A percentile compares a stretch with the other conserved stretches of the same genome.
Evolutionary conservation across 2,329 filamentous ascomycete genomes (phyloP).

Genomic region (Zelopaecilomyces penicillatus): DNA sequence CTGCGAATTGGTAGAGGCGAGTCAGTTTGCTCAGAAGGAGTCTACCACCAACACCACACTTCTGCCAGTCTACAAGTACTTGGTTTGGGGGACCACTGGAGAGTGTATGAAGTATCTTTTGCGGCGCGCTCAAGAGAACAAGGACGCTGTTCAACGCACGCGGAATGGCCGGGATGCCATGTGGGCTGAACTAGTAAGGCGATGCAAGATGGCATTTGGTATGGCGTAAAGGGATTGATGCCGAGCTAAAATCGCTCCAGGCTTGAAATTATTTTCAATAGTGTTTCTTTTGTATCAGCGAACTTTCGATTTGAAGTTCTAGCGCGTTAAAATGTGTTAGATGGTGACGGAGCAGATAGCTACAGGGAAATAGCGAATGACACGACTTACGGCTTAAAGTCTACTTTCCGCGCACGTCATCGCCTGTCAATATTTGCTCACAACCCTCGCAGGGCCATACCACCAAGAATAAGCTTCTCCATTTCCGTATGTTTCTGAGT

Average conservation of each 20-base stretch:
- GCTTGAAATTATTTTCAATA: neutral
- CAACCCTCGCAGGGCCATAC: slow-evolving; percentile 56
- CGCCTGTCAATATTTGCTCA: slow-evolving; percentile 7
- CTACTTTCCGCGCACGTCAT: neutral
- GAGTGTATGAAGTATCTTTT: slow-evolving; percentile 84
- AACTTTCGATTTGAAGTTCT: neutral
- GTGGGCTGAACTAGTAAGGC: slow-evolving; percentile 50
- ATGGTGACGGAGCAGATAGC: neutral
- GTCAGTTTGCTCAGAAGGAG: slow-evolving; percentile 20
- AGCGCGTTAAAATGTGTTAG: neutral
- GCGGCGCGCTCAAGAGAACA: slow-evolving; percentile 56
- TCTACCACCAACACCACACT: slow-evolving; percentile 17
- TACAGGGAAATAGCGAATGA: neutral
- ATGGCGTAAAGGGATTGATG: slow-evolving; percentile 17
- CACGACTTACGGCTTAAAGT: neutral
- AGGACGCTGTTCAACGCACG: slow-evolving; percentile 58
- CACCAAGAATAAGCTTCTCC: slow-evolving; percentile 62
- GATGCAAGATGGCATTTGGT: slow-evolving; percentile 37
- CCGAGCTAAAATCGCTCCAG: neutral
- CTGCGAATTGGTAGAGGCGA: slow-evolving; percentile 45
- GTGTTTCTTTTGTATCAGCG: slow-evolving; percentile 1
- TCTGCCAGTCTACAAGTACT: slow-evolving; percentile 61
- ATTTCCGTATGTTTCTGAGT: slow-evolving; percentile 43
- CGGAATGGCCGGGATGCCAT: slow-evolving; percentile 54
- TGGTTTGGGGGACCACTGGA: slow-evolving; percentile 61